Base-by-base conservation (phyloP, 2,329 filamentous ascomycete species). In the Aciculosporium take region DNA sequence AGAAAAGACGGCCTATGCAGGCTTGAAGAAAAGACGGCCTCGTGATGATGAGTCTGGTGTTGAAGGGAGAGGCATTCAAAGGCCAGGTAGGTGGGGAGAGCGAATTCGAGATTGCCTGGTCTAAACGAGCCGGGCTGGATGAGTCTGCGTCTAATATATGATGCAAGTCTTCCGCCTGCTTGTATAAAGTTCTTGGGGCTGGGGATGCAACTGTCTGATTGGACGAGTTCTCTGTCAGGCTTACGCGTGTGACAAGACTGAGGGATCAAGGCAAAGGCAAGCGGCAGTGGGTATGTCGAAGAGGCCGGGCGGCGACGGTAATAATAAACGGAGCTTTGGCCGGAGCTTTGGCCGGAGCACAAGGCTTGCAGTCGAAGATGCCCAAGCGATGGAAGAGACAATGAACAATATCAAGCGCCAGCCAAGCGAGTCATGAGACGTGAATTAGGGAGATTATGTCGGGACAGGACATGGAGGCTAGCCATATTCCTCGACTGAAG, bases 101-200 rank as follows among this genome's bases (percentile, higher is more conserved):
- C 33, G 15, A 29, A 36, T 32, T 41, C 17, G n/a, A 21, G n/a
- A 15, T 17, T 35, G 38, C 20, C 21, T 15, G 18, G 35, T 28
- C 12, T 34, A 42, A 37, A 17, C 24, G 40, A 23, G 32, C 18
- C 7, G 23, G 42, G 39, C n/a, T n/a, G n/a, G 40, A 34, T 24
- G 17, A 33, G 37, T 37, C 32, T 18, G 40, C 40, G 43, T 45
- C 44, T 42, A 46, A 42, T 45, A 39, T 35, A 37, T 46, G 44
- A 45, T 44, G 37, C n/a, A 35, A 34, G 15, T 32, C 40, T 46
- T 39, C 37, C 37, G 39, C 18, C 34, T 40, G n/a, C n/a, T 30
- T 17, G 40, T 32, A 25, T 7, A 34, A 30, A 34, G 40, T 43
- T 39, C 33, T 28, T 39, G 29, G 28, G 41, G 36, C 25, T 36